These are phyloP conservation scores for Vitis hybrid DNA, from an alignment of 177 flowering plant genomes.

Conservation along the genomic window DNA sequence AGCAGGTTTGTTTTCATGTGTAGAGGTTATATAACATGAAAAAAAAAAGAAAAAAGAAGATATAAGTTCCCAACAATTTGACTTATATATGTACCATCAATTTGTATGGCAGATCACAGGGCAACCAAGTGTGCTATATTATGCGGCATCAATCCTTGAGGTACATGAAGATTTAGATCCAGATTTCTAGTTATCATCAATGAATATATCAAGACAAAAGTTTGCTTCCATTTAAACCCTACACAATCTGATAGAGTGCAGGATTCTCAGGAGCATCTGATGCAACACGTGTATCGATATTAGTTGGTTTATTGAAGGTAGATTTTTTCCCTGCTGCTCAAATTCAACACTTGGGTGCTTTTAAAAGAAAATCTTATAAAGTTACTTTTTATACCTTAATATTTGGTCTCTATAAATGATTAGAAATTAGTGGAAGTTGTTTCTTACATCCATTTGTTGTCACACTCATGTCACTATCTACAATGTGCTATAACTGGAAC, in stretches of 20 bases:
- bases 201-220: background rate
- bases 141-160: conserved; percentile 94
- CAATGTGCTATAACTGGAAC: no score
- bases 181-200: no score
- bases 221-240: conserved; percentile 10
- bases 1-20: conserved; percentile 63
- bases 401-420: no score
- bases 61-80: background rate
- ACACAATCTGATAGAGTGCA: conserved; percentile 58
- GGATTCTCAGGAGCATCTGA: conserved; percentile 96
- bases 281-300: conserved; percentile 90
- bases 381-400: no score
- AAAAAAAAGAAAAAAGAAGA: background rate
- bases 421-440: no score
- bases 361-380: no score
- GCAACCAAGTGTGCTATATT: conserved; percentile 97
- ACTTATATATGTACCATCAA: conserved; percentile 2
- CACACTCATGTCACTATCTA: no score
- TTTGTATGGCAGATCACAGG: conserved; percentile 84
- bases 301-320: conserved; percentile 91
- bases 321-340: background rate
- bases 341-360: no score
- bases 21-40: background rate
- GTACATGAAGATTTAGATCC: conserved; percentile 26
- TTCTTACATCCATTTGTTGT: no score